Evolutionary conservation across 495 filamentous ascomycete species (phyloP).

Genomic region (Aspergillus steynii): DNA sequence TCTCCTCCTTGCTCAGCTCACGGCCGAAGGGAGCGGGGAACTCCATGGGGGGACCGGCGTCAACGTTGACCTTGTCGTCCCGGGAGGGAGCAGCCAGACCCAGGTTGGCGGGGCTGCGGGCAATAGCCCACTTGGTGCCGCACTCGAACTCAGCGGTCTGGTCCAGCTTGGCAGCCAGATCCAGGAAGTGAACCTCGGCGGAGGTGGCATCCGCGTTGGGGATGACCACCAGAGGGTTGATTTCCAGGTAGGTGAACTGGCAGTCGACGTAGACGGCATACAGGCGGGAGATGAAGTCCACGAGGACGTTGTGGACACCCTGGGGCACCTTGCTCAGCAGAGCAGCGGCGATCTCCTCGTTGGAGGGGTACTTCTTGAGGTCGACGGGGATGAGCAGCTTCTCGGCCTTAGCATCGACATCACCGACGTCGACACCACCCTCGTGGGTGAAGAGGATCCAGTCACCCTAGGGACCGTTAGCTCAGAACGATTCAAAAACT

Average conservation of each 20-base stretch:
- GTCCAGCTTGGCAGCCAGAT: conserved; percentile 97
- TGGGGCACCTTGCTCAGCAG: conserved; percentile 91
- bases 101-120: conserved; percentile 81
- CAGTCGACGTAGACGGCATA: conserved; percentile 99
- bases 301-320: conserved; percentile 94
- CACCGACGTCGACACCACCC: conserved; percentile 98
- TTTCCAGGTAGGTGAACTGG: conserved; percentile 99
- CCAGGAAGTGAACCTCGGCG: conserved; percentile 95
- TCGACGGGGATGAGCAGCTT: conserved; percentile 98
- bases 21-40: conserved; percentile 99
- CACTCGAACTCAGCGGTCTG: conserved; percentile 99
- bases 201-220: conserved; percentile 90
- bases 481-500: background rate
- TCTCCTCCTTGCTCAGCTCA: conserved; percentile 97
- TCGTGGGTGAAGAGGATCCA: conserved; percentile 99
- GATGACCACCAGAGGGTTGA: conserved; percentile 98
- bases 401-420: conserved; percentile 98
- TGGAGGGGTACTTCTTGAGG: conserved; percentile 91
- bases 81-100: conserved; percentile 66
- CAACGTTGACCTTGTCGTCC: conserved; percentile 81
- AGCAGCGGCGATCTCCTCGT: conserved; percentile 81
- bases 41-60: conserved; percentile 96
- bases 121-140: conserved; percentile 97
- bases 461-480: conserved; percentile 68
- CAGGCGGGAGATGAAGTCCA: conserved; percentile 93